These are phyloP conservation scores for Phycomyces blakesleeanus DNA, from an alignment of 192 early-diverging fungal genomes.

Conservation along the genomic window DNA sequence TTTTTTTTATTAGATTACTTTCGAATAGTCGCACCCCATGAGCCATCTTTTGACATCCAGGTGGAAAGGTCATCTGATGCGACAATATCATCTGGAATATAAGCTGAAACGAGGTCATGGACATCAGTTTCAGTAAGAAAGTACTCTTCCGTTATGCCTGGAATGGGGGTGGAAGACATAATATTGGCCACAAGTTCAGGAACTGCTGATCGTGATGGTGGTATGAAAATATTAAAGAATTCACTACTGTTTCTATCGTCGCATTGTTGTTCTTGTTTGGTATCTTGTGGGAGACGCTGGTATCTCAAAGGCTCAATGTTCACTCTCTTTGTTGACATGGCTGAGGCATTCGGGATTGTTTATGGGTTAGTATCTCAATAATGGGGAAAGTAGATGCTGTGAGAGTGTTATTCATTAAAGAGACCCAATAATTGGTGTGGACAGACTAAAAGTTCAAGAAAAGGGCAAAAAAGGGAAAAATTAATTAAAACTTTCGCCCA, in stretches of 20 bases:
- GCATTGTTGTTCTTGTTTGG: slow-evolving; percentile 9
- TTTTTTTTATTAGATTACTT: slow-evolving; percentile 16
- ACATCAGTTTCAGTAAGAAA: slow-evolving; percentile 1
- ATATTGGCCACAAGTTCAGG: slow-evolving; percentile 7
- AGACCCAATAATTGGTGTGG: too few relatives aligned
- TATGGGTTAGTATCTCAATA: too few relatives aligned
- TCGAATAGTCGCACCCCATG: slow-evolving; percentile 15
- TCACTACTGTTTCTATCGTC: slow-evolving; percentile 7
- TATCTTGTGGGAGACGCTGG: slow-evolving; percentile 15
- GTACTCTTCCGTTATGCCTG: not conserved
- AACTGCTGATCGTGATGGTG: slow-evolving; percentile 10
- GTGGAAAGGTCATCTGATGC: not conserved
- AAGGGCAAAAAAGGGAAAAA: too few relatives aligned
- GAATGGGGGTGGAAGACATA: slow-evolving; percentile 5
- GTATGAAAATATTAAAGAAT: not conserved
- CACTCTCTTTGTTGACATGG: slow-evolving; percentile 16
- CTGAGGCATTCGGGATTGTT: too few relatives aligned
- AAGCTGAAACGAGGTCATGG: slow-evolving; percentile 1
- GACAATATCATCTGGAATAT: not conserved
- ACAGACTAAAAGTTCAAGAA: too few relatives aligned
- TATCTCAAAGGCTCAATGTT: slow-evolving; percentile 16
- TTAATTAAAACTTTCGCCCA: too few relatives aligned
- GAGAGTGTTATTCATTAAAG: too few relatives aligned
- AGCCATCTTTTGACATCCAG: slow-evolving; percentile 11
- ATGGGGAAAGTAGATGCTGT: too few relatives aligned